Base-by-base conservation (phyloP, 2,329 filamentous ascomycete species). In the Botryotinia narcissicola region DNA sequence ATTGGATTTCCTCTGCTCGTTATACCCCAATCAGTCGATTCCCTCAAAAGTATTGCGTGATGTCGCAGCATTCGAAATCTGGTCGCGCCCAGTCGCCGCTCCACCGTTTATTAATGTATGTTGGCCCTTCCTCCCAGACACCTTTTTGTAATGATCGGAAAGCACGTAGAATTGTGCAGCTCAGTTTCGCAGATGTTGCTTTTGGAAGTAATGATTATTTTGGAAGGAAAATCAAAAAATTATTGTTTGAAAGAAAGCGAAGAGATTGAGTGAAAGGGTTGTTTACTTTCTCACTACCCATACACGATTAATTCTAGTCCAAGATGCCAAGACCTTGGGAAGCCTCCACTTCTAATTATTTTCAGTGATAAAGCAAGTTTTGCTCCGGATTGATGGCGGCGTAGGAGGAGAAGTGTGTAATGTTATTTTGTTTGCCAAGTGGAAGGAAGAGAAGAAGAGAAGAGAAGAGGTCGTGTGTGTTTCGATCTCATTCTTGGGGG, bases 41-140 rank as follows among this genome's bases (percentile, higher is more conserved):
- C 79, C 72, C 73, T 77, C 75, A 79, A 75, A 57, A 78, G 76
- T 57, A 78, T 79, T 74, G 76, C 73, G 74, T 78, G 76, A 67
- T 79, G 76, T 79, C 80, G 80, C 80, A 82, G 82, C 84, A 86
- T 86, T 82, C 84, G 84, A 82, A 79, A 73, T 76, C 76, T 78
- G 80, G 80, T 82, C 76, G 83, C 84, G 84, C 84, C 84, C 85
- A 86, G 84, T 85, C 84, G 84, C 84, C 84, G 83, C 84, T 81
- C 81, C 61, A n/a, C 46, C n/a, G 51, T 72, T n/a, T 61, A 60
- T 32, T 35, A 62, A 46, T 44, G 25, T 61, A 46, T 70, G 42
- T 35, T 46, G 14, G 29, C 22, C 46, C n/a, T 59, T 59, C 29
- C 61, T 59, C n/a, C 48, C 29, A 42, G 29, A 22, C 44, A 18